Conservation (phyloP, 495 filamentous ascomycete genomes). For the Wilcoxina mikolae region DNA sequence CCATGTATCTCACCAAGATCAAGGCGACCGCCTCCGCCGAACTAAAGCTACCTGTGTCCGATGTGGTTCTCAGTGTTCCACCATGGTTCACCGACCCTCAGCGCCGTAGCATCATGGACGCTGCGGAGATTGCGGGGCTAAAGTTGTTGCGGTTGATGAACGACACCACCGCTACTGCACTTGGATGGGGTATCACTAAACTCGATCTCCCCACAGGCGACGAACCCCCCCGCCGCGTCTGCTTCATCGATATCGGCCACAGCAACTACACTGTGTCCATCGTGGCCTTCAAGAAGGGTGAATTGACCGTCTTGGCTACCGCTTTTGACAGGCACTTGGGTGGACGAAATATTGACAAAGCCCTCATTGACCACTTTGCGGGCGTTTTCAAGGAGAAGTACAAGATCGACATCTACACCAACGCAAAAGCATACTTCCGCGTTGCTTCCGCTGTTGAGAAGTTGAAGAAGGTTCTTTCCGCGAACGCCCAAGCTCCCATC, state of each 20-base stretch:
- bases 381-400: conserved; percentile 89
- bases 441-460: conserved; percentile 84
- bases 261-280: conserved; percentile 88
- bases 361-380: conserved; percentile 83
- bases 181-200: conserved; percentile 97
- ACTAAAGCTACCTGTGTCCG: conserved; percentile 81
- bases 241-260: conserved; percentile 92
- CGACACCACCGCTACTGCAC: conserved; percentile 89
- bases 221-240: conserved; percentile 84
- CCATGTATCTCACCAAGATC: conserved; percentile 92
- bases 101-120: conserved; percentile 76
- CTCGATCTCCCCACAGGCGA: conserved; percentile 73
- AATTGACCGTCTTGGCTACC: conserved; percentile 85
- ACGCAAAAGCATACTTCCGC: conserved; percentile 77
- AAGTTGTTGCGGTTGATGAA: conserved; percentile 91
- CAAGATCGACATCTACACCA: conserved; percentile 75
- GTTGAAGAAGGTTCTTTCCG: conserved; percentile 96
- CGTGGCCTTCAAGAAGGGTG: conserved; percentile 94
- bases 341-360: conserved; percentile 92
- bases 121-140: conserved; percentile 84
- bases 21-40: conserved; percentile 75
- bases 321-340: conserved; percentile 92
- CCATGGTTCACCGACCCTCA: conserved; percentile 96
- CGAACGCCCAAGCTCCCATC: conserved; percentile 83
- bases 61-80: conserved; percentile 86